A percentile compares a stretch with the other conserved stretches of the same genome.
These are phyloP conservation scores for Przewalskia tangutica DNA, from an alignment of 257 asterid genomes.

Conservation along the genomic window DNA sequence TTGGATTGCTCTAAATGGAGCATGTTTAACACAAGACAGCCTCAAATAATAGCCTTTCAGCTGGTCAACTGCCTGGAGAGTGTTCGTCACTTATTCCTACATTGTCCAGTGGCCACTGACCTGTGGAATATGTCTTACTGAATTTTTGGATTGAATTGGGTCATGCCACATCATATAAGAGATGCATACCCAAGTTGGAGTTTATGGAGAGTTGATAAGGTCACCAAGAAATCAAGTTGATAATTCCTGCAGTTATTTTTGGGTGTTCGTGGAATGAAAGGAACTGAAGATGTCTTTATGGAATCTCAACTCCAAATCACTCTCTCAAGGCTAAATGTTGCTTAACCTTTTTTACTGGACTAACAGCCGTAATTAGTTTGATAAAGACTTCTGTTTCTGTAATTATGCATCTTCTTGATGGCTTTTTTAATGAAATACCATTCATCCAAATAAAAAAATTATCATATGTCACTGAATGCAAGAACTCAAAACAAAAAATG, in stretches of 20 bases:
- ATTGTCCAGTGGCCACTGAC: background rate
- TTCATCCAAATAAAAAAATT: background rate
- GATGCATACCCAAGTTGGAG: background rate
- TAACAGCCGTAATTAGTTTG: background rate
- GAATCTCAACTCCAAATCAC: background rate
- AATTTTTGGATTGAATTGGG: background rate
- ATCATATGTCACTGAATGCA: background rate
- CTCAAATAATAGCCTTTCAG: background rate
- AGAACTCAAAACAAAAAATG: background rate
- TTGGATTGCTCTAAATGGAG: background rate
- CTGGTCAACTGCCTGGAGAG: background rate
- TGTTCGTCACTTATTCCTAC: background rate
- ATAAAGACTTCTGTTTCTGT: background rate
- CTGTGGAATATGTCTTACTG: background rate
- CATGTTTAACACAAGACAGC: background rate
- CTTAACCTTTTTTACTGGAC: background rate
- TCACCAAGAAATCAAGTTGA: background rate
- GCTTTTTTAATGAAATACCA: background rate
- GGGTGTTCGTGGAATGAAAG: background rate
- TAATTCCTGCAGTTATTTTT: background rate
- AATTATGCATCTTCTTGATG: background rate
- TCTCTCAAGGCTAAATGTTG: background rate
- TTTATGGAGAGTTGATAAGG: background rate
- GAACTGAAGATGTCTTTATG: background rate
- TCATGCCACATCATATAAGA: background rate